phyloP scores from a whole-genome alignment of 495 filamentous ascomycete species.

The Articulospora tetracladia region DNA sequence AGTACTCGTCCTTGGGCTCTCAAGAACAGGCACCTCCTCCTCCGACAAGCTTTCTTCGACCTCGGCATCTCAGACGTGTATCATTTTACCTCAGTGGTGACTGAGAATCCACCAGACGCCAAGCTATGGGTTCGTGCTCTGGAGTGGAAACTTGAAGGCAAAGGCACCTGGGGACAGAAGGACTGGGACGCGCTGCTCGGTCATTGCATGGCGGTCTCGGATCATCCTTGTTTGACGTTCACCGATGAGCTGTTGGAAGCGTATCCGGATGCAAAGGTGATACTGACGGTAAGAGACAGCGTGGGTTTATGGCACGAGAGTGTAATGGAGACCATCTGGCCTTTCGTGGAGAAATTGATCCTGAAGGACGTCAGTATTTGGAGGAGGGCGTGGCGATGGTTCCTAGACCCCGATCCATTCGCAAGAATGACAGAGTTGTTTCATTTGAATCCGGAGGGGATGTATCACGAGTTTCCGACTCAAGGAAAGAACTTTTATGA shows the following conservation, averaged over 20 bases:
- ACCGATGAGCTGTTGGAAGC: conserved; percentile 36
- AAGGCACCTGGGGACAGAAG: not conserved
- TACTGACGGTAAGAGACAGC: conserved; percentile 34
- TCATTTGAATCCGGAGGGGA: conserved; percentile 2
- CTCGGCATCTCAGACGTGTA: conserved; percentile 1
- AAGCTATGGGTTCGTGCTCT: conserved; percentile 1
- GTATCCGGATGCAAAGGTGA: conserved; percentile 44
- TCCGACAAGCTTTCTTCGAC: not conserved
- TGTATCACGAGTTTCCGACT: conserved; percentile 8
- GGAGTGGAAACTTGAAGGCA: not conserved
- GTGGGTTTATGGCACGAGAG: conserved; percentile 38
- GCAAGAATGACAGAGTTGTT: not conserved
- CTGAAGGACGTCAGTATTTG: not conserved
- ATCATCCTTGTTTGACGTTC: conserved; percentile 32
- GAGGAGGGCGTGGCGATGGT: not conserved
- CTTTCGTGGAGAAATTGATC: not conserved
- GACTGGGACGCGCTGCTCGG: conserved; percentile 14
- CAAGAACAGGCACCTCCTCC: conserved; percentile 5
- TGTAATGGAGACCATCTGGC: not conserved
- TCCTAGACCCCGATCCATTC: not conserved
- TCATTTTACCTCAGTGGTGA: not conserved
- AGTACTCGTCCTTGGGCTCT: conserved; percentile 5
- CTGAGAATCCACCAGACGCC: conserved; percentile 2
- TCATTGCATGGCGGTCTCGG: conserved; percentile 37
- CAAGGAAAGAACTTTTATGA: conserved; percentile 18